These are phyloP conservation scores for Comarum palustre DNA, from an alignment of 306 rosid species.

Conservation along the genomic window DNA sequence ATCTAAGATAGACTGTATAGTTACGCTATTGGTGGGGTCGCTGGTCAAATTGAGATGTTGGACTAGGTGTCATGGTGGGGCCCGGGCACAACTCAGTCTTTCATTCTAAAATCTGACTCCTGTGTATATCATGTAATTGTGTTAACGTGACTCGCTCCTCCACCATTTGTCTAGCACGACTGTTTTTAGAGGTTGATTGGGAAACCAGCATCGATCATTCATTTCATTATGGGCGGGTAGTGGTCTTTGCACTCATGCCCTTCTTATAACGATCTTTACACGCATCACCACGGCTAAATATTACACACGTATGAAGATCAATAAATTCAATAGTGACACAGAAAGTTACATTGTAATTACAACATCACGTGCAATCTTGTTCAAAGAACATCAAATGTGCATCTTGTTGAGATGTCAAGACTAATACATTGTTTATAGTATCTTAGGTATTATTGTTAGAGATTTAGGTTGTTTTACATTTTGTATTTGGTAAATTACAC, in stretches of 20 bases:
- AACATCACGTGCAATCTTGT: too few relatives aligned
- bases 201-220: conserved; percentile 15
- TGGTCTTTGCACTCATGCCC: conserved; percentile 21
- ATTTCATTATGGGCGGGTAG: neutral
- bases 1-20: too few relatives aligned
- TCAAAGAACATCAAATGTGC: too few relatives aligned
- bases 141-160: conserved; percentile 21
- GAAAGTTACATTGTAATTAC: too few relatives aligned
- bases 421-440: too few relatives aligned
- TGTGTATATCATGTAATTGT: conserved; percentile 25
- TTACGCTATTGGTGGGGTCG: neutral
- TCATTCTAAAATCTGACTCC: conserved; percentile 18
- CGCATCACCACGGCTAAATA: too few relatives aligned
- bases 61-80: conserved; percentile 2
- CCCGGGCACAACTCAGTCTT: neutral
- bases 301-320: too few relatives aligned
- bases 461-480: too few relatives aligned
- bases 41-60: conserved; percentile 32
- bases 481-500: too few relatives aligned
- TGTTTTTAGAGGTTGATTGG: conserved; percentile 19
- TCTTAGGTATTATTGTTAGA: too few relatives aligned
- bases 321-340: too few relatives aligned
- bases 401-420: too few relatives aligned
- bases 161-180: conserved; percentile 10
- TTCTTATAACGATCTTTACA: neutral